Conservation (phyloP, 495 filamentous ascomycete genomes). For the Cenococcum geophilum region DNA sequence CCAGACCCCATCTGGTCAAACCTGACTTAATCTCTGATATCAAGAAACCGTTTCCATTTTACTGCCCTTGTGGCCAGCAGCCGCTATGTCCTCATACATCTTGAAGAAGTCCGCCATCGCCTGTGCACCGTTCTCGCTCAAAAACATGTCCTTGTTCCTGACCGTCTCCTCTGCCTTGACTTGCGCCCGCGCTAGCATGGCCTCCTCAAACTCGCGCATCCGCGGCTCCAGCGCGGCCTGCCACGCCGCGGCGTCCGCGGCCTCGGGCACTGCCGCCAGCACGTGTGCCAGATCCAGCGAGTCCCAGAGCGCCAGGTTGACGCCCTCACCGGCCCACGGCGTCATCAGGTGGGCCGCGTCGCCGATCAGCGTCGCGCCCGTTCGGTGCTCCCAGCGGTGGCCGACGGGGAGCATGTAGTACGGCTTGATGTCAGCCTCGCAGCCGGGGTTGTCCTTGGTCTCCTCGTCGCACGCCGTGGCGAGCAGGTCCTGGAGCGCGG, state of each 20-base stretch:
- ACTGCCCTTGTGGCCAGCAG: too few relatives aligned
- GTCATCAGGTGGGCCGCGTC: conserved; percentile 31
- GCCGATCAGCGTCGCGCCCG: conserved; percentile 29
- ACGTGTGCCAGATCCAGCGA: conserved; percentile 16
- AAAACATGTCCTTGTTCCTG: conserved; percentile 16
- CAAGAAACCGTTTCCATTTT: too few relatives aligned
- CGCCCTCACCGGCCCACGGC: conserved; percentile 28
- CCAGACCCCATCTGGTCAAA: too few relatives aligned
- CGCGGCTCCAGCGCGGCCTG: conserved; percentile 11
- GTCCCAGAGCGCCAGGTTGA: conserved; percentile 30
- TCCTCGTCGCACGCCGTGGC: conserved; percentile 40
- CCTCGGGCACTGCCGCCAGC: conserved; percentile 11
- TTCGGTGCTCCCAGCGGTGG: conserved; percentile 9
- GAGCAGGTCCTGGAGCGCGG: conserved; percentile 40
- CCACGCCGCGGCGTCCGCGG: conserved; percentile 4
- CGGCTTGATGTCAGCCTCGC: conserved; percentile 6
- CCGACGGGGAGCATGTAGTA: conserved; percentile 30
- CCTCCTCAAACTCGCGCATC: conserved; percentile 22
- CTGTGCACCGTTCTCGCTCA: conserved; percentile 15
- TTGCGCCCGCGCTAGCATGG: conserved; percentile 19
- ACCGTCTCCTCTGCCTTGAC: conserved; percentile 16
- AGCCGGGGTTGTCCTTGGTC: conserved; percentile 10
- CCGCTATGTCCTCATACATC: not conserved
- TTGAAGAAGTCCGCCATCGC: conserved; percentile 20
- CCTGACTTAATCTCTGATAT: too few relatives aligned